Evolutionary conservation across 805 yeast species (phyloP).

Genomic region (Spathaspora passalidarum): DNA sequence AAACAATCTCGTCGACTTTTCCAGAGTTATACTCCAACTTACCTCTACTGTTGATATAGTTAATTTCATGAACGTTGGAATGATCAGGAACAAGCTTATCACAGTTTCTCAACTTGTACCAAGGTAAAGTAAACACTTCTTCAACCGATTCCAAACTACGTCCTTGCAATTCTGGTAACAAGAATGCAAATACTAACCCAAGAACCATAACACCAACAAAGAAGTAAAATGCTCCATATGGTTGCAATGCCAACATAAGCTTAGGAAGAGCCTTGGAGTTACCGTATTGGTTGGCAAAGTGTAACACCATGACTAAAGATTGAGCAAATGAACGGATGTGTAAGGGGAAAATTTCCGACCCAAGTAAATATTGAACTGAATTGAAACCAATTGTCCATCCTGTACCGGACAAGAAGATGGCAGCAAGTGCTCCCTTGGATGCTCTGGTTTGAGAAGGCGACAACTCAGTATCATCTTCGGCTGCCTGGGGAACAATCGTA

Average conservation of each 20-base stretch:
- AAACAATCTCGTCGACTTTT: conserved; percentile 1
- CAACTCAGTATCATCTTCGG: conserved; percentile 22
- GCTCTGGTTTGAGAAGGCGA: conserved; percentile 33
- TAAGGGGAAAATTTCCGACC: conserved; percentile 53
- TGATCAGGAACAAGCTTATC: conserved; percentile 49
- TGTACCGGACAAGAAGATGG: conserved; percentile 45
- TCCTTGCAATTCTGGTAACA: conserved; percentile 47
- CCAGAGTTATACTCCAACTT: conserved; percentile 1
- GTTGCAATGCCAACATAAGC: conserved; percentile 43
- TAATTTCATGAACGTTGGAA: conserved; percentile 34
- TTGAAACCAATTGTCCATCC: conserved; percentile 62
- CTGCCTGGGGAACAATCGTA: conserved; percentile 42
- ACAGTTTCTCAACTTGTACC: conserved; percentile 52
- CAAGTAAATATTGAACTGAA: conserved; percentile 49
- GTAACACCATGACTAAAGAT: conserved; percentile 49
- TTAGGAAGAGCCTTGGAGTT: conserved; percentile 51
- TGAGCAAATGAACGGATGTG: conserved; percentile 46
- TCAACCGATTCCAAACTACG: conserved; percentile 48
- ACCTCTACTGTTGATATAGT: conserved; percentile 13
- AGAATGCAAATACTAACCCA: conserved; percentile 41
- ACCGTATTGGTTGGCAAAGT: conserved; percentile 53
- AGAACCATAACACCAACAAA: conserved; percentile 40
- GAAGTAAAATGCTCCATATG: conserved; percentile 50
- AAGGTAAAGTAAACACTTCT: conserved; percentile 48
- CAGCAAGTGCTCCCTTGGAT: conserved; percentile 46